Evolutionary conservation across 352 stramenopile genomes (phyloP).

Genomic region (Pythium guiyangense): DNA sequence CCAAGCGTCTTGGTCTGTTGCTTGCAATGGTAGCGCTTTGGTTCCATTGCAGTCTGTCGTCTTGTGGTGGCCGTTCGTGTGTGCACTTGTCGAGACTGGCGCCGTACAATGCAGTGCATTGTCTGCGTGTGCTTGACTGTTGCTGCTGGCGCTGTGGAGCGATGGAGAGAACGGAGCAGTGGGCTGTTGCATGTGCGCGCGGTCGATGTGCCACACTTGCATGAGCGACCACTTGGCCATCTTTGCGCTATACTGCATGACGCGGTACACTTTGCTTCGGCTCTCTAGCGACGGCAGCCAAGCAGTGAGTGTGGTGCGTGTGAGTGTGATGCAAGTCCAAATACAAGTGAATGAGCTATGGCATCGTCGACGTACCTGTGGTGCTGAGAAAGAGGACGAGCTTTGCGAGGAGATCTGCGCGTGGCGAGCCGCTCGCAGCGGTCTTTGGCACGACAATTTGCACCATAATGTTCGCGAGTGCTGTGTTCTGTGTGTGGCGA

Average conservation of each 20-base stretch:
- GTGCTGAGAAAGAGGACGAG: slow-evolving; percentile 46
- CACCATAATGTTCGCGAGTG: background rate
- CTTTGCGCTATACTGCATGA: slow-evolving; percentile 64
- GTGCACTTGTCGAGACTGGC: no score
- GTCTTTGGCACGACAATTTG: background rate
- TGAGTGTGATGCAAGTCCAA: background rate
- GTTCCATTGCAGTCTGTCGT: background rate
- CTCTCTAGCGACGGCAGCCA: no score
- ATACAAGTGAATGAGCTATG: background rate
- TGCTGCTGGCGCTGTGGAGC: background rate
- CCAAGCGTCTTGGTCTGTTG: background rate
- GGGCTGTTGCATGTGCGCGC: background rate
- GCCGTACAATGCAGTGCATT: no score
- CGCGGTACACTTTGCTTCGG: slow-evolving; percentile 54
- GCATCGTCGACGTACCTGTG: slow-evolving; percentile 31
- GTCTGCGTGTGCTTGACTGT: background rate
- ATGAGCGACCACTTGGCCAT: slow-evolving; percentile 39
- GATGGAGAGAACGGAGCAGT: background rate
- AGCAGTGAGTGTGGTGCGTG: no score
- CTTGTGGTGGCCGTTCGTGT: no score
- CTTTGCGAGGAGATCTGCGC: slow-evolving; percentile 31
- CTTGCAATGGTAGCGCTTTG: background rate
- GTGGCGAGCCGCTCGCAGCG: background rate
- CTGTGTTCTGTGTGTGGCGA: background rate
- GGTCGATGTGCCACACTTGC: slow-evolving; percentile 15